A percentile compares a stretch with the other conserved stretches of the same genome.
phyloP scores from a whole-genome alignment of 2,329 filamentous ascomycete species.

The Cladosporium sp. region DNA sequence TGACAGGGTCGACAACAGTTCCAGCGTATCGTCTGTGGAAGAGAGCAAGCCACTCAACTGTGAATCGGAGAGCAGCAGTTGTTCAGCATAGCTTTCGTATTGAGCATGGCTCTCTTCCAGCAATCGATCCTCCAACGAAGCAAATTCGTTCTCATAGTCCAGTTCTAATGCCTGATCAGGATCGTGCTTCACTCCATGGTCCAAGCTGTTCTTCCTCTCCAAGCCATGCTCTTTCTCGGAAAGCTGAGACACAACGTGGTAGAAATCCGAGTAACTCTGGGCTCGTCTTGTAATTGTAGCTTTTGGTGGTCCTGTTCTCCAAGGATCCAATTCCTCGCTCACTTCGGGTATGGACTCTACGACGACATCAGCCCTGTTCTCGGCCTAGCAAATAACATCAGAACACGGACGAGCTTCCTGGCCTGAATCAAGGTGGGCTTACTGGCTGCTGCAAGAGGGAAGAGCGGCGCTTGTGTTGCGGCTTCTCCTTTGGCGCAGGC shows the following conservation, averaged over 20 bases:
- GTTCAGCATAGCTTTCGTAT: constrained; percentile 80
- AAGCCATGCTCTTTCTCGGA: constrained; percentile 48
- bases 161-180: constrained; percentile 35
- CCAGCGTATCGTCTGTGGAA: constrained; percentile 72
- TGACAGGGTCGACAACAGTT: constrained; percentile 72
- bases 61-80: constrained; percentile 72
- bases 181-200: constrained; percentile 32
- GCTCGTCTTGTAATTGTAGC: constrained; percentile 63
- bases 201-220: constrained; percentile 31
- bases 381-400: constrained; percentile 48
- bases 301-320: constrained; percentile 57
- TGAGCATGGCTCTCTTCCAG: constrained; percentile 79
- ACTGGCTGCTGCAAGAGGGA: constrained; percentile 60
- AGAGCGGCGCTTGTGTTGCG: constrained; percentile 61
- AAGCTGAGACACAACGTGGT: constrained; percentile 58
- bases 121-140: constrained; percentile 60
- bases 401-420: constrained; percentile 23
- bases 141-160: constrained; percentile 58
- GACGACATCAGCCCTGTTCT: constrained; percentile 50
- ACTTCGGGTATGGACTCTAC: constrained; percentile 56
- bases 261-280: constrained; percentile 76
- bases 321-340: constrained; percentile 53
- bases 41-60: constrained; percentile 76
- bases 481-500: constrained; percentile 46
- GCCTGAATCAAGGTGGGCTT: constrained; percentile 30